A percentile compares a stretch with the other conserved stretches of the same genome.
phyloP scores from a whole-genome alignment of 768 basidiomycete species.

The Coprinopsis strossmayeri region DNA sequence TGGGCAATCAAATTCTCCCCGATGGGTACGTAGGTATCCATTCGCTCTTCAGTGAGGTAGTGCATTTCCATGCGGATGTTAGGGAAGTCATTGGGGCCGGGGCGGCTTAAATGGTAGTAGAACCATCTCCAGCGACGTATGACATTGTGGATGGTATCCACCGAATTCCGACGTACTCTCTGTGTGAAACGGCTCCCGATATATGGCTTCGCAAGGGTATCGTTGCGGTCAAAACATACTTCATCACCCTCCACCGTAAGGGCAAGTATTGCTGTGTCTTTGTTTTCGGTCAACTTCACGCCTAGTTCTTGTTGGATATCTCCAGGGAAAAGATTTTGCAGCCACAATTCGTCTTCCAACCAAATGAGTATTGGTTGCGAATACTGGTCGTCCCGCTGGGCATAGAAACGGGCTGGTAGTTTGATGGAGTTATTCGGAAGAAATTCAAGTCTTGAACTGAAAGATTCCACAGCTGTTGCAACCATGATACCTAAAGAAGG shows the following conservation, averaged over 20 bases:
- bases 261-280: constrained; percentile 14
- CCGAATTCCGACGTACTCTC: constrained; percentile 10
- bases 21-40: constrained; percentile 13
- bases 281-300: constrained; percentile 14
- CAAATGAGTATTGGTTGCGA: constrained; percentile 17
- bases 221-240: constrained; percentile 20
- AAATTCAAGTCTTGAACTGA: constrained; percentile 16
- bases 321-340: constrained; percentile 17
- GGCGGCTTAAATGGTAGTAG: constrained; percentile 22
- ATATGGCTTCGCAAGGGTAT: constrained; percentile 15
- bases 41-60: constrained; percentile 17
- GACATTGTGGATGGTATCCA: constrained; percentile 14
- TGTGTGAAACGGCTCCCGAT: constrained; percentile 18
- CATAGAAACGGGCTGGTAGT: constrained; percentile 19
- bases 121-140: constrained; percentile 19
- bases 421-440: neutral
- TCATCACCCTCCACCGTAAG: constrained; percentile 14
- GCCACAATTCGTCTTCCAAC: constrained; percentile 20
- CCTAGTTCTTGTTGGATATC: constrained; percentile 10
- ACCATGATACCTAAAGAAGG: constrained; percentile 16
- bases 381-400: constrained; percentile 15
- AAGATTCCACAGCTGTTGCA: constrained; percentile 17
- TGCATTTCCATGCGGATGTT: constrained; percentile 26
- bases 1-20: constrained; percentile 22
- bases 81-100: constrained; percentile 15